Percentiles rank a stretch among this genome's conserved stretches.
phyloP scores from a whole-genome alignment of 495 filamentous ascomycete genomes.

The Podospora fimiseda region DNA sequence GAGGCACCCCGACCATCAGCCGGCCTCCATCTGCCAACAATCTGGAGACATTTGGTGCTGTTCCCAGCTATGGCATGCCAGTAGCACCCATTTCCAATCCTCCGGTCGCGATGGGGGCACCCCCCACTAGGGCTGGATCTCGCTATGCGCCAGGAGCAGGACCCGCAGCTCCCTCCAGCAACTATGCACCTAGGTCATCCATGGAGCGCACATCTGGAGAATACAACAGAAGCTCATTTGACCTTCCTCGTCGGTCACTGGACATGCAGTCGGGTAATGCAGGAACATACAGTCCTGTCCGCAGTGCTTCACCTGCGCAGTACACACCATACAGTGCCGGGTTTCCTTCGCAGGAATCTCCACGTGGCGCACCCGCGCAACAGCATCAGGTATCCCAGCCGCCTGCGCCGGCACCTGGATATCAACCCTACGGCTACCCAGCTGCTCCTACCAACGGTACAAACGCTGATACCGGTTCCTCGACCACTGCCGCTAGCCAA shows the following conservation, averaged over 20 bases:
- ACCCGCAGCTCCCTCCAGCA: slow-evolving; percentile 16
- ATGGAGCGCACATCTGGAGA: slow-evolving; percentile 41
- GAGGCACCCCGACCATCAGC: slow-evolving; percentile 75
- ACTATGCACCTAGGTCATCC: slow-evolving; percentile 37
- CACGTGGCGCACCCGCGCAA: slow-evolving; percentile 5
- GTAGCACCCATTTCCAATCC: slow-evolving; percentile 26
- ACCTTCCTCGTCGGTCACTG: slow-evolving; percentile 37
- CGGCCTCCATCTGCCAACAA: slow-evolving; percentile 71
- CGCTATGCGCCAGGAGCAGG: slow-evolving; percentile 54
- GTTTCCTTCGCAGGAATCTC: slow-evolving; percentile 14
- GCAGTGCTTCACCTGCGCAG: slow-evolving; percentile 16
- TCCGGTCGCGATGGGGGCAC: slow-evolving; percentile 18
- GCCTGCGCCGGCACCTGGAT: slow-evolving; percentile 14
- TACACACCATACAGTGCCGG: slow-evolving; percentile 26
- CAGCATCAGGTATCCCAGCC: slow-evolving; percentile 11
- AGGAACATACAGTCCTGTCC: slow-evolving; percentile 29
- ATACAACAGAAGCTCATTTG: slow-evolving; percentile 37
- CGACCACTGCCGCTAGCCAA: slow-evolving; percentile 14
- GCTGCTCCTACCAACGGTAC: slow-evolving; percentile 7
- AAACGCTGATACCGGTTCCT: background rate
- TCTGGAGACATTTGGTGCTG: slow-evolving; percentile 56
- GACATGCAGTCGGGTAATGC: slow-evolving; percentile 34
- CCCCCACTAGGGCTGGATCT: slow-evolving; percentile 45
- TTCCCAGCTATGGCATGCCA: slow-evolving; percentile 30
- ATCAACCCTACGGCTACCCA: slow-evolving; percentile 21